phyloP scores from a whole-genome alignment of 192 early-diverging fungal species.

The Pecoramyces ruminantium region DNA sequence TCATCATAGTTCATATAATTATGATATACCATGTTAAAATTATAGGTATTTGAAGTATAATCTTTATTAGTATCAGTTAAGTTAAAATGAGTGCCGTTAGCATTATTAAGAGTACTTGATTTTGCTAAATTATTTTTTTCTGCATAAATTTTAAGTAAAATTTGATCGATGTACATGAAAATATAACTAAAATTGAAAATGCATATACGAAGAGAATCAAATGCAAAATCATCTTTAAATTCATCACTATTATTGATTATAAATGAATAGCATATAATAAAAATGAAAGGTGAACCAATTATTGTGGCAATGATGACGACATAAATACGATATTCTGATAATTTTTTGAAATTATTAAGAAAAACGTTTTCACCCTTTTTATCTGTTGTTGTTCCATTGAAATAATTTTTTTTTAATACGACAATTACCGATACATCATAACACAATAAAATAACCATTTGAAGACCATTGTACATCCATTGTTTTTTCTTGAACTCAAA shows the following conservation, averaged over 20 bases:
- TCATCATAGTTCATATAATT: background rate
- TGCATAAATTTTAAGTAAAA: background rate
- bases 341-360: too few species aligned
- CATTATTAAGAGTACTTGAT: background rate
- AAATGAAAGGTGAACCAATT: background rate
- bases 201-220: background rate
- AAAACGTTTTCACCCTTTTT: too few species aligned
- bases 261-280: background rate
- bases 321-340: too few species aligned
- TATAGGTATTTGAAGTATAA: background rate
- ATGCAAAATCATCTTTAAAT: too few species aligned
- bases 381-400: too few species aligned
- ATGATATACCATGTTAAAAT: background rate
- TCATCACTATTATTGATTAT: background rate
- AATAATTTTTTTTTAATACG: too few species aligned
- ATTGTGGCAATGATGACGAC: background rate
- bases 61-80: background rate
- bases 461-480: too few species aligned
- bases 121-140: background rate
- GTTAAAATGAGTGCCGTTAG: background rate
- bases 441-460: too few species aligned
- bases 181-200: background rate
- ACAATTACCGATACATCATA: too few species aligned
- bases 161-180: background rate
- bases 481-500: too few species aligned